These are phyloP conservation scores for Fusarium sp. DNA, from an alignment of 2,329 filamentous ascomycete species.

Conservation along the genomic window DNA sequence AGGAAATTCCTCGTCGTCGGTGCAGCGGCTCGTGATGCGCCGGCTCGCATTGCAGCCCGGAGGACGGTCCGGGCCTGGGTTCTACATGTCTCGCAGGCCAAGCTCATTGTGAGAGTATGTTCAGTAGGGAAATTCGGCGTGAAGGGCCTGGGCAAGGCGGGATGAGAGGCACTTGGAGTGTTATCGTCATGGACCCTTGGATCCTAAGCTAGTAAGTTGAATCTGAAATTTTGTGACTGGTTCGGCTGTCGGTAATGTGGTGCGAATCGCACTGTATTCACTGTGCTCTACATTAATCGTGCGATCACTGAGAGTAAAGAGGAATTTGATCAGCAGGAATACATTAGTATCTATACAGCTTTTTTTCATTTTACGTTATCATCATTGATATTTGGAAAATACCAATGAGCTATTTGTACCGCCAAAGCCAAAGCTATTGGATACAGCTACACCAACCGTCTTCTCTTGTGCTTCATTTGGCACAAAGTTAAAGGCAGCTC, in stretches of 20 bases:
- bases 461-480: constrained; percentile 75
- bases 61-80: constrained; percentile 54
- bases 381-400: constrained; percentile 60
- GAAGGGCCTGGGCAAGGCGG: constrained; percentile 6
- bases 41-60: constrained; percentile 46
- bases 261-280: constrained; percentile 7
- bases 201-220: neutral
- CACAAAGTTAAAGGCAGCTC: constrained; percentile 87
- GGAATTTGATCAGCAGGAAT: neutral
- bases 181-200: constrained; percentile 44
- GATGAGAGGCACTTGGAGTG: constrained; percentile 18
- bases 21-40: constrained; percentile 40
- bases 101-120: constrained; percentile 13
- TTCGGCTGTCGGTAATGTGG: constrained; percentile 8
- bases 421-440: constrained; percentile 98
- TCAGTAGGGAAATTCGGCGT: neutral
- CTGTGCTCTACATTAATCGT: constrained; percentile 5
- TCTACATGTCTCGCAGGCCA: constrained; percentile 62
- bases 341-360: neutral
- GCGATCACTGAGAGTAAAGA: neutral
- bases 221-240: constrained; percentile 29
- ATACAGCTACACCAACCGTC: constrained; percentile 77
- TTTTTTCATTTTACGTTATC: neutral
- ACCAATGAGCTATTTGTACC: constrained; percentile 94
- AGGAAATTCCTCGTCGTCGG: constrained; percentile 34